Conservation (phyloP, 176 grass and related monocot species). For the Bonia amplexicaulis region DNA sequence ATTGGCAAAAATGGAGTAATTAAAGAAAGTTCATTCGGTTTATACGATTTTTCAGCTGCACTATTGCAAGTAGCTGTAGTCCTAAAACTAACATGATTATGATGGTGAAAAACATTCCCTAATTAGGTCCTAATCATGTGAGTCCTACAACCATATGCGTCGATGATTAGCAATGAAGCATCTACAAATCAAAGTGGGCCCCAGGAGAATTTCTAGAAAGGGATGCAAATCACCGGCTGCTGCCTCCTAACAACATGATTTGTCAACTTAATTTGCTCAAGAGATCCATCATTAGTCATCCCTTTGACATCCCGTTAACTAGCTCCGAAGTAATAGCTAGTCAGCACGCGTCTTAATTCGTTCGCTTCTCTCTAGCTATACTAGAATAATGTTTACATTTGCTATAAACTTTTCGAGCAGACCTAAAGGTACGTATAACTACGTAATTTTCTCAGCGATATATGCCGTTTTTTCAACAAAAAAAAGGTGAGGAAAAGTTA, state of each 20-base stretch:
- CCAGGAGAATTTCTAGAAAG: neutral
- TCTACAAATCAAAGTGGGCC: neutral
- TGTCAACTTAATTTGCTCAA: neutral
- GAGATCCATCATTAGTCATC: neutral
- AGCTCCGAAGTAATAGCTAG: neutral
- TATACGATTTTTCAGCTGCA: neutral
- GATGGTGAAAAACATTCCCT: neutral
- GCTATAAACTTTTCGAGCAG: neutral
- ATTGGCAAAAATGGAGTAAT: neutral
- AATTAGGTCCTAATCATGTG: neutral
- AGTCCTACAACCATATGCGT: neutral
- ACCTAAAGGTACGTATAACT: neutral
- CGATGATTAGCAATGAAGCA: neutral
- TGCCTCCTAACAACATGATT: neutral
- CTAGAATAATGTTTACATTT: neutral
- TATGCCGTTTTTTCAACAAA: neutral
- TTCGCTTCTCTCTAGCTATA: neutral
- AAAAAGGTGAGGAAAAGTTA: neutral
- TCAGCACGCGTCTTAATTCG: neutral
- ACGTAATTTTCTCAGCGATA: neutral
- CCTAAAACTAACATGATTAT: neutral
- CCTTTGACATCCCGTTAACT: neutral
- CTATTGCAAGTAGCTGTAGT: neutral
- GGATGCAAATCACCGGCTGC: neutral
- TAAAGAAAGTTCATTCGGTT: neutral